These are phyloP conservation scores for Fusarium chaquense DNA, from an alignment of 2,329 filamentous ascomycete genomes.

Conservation along the genomic window DNA sequence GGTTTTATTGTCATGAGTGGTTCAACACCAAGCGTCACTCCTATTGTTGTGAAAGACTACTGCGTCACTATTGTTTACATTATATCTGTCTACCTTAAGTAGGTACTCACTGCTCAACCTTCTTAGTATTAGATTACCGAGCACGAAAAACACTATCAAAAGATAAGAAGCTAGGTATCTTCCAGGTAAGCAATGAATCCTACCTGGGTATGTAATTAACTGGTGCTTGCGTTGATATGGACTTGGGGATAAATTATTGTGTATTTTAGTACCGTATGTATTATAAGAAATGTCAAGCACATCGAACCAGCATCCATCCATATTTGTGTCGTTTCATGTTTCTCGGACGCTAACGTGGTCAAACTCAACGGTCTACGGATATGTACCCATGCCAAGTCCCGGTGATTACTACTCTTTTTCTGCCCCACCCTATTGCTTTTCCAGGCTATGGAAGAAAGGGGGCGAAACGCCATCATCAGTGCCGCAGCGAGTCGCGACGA, in stretches of 20 bases:
- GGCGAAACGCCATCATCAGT: not conserved
- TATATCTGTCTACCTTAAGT: not conserved
- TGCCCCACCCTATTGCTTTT: conserved; percentile 28
- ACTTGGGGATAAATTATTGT: not conserved
- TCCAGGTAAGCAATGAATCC: not conserved
- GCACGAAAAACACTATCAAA: not conserved
- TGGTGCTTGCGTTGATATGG: not conserved
- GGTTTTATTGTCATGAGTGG: not conserved
- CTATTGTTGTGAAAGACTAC: not conserved
- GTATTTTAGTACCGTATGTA: not conserved
- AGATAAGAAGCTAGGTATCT: not conserved
- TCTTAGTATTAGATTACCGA: not conserved
- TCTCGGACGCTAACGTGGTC: conserved; percentile 45
- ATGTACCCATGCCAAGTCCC: conserved; percentile 35
- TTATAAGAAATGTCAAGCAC: not conserved
- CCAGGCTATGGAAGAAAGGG: conserved; percentile 17
- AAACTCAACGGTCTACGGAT: conserved; percentile 33
- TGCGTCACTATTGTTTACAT: not conserved
- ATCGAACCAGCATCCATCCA: not conserved
- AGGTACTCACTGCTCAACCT: not conserved
- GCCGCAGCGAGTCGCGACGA: not conserved
- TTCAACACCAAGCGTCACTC: not conserved
- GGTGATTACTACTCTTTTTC: conserved; percentile 13
- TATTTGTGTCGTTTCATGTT: conserved; percentile 45
- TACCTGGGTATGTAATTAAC: not conserved